A percentile compares a stretch with the other conserved stretches of the same genome.
Evolutionary conservation across 148 eudicot genomes (phyloP).

Genomic region (Fallopia convolvulus): DNA sequence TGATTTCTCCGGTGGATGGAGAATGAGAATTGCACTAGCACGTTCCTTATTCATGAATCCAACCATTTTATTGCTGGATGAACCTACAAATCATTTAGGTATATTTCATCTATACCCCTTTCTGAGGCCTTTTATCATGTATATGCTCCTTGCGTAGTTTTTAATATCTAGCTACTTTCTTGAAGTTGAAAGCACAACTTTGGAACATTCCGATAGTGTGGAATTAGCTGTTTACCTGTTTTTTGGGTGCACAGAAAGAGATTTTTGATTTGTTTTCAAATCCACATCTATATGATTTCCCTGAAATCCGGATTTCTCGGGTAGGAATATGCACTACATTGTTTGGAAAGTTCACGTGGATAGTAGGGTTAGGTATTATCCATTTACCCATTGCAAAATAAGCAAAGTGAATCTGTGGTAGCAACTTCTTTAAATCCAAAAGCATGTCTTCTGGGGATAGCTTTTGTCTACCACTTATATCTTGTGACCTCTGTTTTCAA

Average conservation of each 20-base stretch:
- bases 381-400: not conserved
- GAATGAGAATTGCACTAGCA: slow-evolving; percentile 98
- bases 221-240: not conserved
- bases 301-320: too few species aligned
- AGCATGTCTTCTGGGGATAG: not conserved
- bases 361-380: not conserved
- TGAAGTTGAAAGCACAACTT: too few species aligned
- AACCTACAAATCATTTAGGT: slow-evolving; percentile 99
- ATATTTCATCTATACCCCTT: slow-evolving; percentile 8
- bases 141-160: not conserved
- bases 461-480: not conserved
- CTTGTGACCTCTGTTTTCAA: not conserved
- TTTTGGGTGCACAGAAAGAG: not conserved
- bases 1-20: slow-evolving; percentile 99
- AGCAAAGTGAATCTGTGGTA: not conserved
- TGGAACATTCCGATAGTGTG: not conserved
- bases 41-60: slow-evolving; percentile 97
- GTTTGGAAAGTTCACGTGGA: not conserved
- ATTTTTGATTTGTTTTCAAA: not conserved
- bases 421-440: not conserved
- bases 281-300: not conserved
- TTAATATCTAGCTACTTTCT: too few species aligned
- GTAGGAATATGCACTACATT: not conserved
- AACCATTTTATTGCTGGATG: slow-evolving; percentile 87
- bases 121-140: not conserved